Base-by-base conservation (phyloP, 352 stramenopile species). In the Blastocystis sp. region DNA sequence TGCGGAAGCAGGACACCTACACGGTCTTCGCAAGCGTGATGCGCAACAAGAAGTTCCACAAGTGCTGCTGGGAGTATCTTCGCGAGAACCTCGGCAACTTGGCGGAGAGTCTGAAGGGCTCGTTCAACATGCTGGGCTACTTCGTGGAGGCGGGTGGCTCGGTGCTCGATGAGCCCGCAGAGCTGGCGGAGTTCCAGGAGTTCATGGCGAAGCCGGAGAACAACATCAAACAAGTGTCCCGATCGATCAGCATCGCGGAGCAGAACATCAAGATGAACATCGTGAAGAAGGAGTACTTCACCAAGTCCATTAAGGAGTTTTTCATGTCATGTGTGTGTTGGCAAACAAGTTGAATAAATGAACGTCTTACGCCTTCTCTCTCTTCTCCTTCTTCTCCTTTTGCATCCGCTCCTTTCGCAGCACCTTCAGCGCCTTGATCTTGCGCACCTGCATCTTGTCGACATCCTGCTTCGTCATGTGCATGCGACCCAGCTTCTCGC, bases 381-480 rank as follows among this genome's bases (percentile, higher is more conserved):
- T 65, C 57, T 44, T 65, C 38, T 65, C 81, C 49, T 24, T 51
- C 32, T 85, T 77, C 51, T 87, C 71, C n/a, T 87, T 77, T 44
- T 81, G 53, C 42, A 63, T 18, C 21, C 44, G 32, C 48, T 42
- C 72, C 46, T 73, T 79, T 18, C 72, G 14, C 16, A 51, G 53
- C 8, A 61, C 14, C 81, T 88, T 88, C 34, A 97, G 90, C 32
- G 94, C 94, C 90, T 97, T 97, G 85, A 94, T 91, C 87, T 96
- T 96, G 73, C 94, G 92, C 84, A 93, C 94, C 87, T 96, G 90
- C 91, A 97, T 97, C 86, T 92, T 94, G 88, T 96, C 96, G 86
- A 98, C 92, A 90, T 99, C 93, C 90, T 98, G 95, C 87, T 93
- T 94, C 54, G 97, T 94, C 77, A 99, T 90, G 91, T 99, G 96